Percentiles rank a stretch among this genome's conserved stretches.
phyloP scores from a whole-genome alignment of 495 filamentous ascomycete genomes.

The Rostrohypoxylon terebratum region DNA sequence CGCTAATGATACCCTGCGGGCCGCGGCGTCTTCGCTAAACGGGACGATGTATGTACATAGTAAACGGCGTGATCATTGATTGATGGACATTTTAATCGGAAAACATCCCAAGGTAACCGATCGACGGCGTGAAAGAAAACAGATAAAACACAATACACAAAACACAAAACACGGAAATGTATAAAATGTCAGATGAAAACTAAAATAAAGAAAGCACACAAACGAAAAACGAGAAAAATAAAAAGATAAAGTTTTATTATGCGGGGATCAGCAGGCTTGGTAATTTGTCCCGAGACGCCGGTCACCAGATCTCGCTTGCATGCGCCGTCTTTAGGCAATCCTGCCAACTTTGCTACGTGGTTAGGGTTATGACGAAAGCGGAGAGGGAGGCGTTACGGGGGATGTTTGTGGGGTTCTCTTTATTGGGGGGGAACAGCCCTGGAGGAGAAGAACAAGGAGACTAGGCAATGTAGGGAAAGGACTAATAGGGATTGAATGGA shows the following conservation, averaged over 20 bases:
- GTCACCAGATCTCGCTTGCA: constrained; percentile 44
- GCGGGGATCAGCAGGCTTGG: constrained; percentile 32
- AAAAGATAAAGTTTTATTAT: constrained; percentile 18
- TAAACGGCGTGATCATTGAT: background rate
- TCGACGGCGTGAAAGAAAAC: too few species aligned
- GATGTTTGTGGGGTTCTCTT: constrained; percentile 5
- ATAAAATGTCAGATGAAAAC: background rate
- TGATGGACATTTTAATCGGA: constrained; percentile 2
- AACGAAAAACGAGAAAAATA: too few species aligned
- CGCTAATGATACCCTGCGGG: constrained; percentile 2
- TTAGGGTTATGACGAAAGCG: constrained; percentile 39
- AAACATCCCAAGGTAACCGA: background rate
- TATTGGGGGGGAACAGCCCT: background rate
- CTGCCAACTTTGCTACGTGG: constrained; percentile 25
- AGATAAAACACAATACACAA: too few species aligned
- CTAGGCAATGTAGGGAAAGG: too few species aligned
- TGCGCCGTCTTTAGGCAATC: constrained; percentile 16
- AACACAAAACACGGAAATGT: background rate
- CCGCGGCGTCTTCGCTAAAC: background rate
- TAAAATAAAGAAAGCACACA: background rate
- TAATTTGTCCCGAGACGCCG: constrained; percentile 35
- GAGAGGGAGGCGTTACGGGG: constrained; percentile 16
- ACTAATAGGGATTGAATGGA: background rate
- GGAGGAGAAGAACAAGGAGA: background rate
- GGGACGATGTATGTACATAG: too few species aligned